Evolutionary conservation across 1,284 basidiomycete genomes (phyloP).

Genomic region (Puccinia brachypodii): DNA sequence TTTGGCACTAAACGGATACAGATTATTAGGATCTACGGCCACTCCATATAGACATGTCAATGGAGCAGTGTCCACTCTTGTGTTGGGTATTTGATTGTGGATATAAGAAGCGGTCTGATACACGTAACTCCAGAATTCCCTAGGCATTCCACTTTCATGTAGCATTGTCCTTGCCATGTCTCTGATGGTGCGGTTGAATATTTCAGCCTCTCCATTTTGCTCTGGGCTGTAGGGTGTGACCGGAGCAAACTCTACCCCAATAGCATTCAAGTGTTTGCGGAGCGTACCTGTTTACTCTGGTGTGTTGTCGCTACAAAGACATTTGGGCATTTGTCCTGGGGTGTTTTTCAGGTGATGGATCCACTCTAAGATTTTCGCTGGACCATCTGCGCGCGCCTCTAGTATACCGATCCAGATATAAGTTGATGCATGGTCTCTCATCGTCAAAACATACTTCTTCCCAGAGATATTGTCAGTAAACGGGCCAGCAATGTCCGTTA

Average conservation of each 20-base stretch:
- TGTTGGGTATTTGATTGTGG: conserved; percentile 1
- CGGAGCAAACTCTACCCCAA: background rate
- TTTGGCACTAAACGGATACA: background rate
- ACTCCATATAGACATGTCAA: background rate
- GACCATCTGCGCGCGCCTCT: background rate
- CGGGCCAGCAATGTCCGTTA: background rate
- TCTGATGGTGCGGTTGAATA: background rate
- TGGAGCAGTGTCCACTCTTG: background rate
- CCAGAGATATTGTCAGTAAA: background rate
- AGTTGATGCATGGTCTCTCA: conserved; percentile 4
- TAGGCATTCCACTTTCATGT: background rate
- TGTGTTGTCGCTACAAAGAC: background rate
- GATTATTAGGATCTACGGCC: background rate
- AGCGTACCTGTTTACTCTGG: background rate
- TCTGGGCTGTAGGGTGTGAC: background rate
- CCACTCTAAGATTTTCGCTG: background rate
- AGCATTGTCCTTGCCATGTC: background rate
- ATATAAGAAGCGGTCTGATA: background rate
- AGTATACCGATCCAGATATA: background rate
- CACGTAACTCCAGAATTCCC: background rate
- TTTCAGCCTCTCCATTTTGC: conserved; percentile 2
- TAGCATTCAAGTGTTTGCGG: background rate
- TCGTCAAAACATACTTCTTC: background rate
- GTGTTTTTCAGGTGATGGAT: background rate
- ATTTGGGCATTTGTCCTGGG: background rate